Percentiles rank a stretch among this genome's conserved stretches.
phyloP scores from a whole-genome alignment of 306 rosid species.

The Castanea crenata region DNA sequence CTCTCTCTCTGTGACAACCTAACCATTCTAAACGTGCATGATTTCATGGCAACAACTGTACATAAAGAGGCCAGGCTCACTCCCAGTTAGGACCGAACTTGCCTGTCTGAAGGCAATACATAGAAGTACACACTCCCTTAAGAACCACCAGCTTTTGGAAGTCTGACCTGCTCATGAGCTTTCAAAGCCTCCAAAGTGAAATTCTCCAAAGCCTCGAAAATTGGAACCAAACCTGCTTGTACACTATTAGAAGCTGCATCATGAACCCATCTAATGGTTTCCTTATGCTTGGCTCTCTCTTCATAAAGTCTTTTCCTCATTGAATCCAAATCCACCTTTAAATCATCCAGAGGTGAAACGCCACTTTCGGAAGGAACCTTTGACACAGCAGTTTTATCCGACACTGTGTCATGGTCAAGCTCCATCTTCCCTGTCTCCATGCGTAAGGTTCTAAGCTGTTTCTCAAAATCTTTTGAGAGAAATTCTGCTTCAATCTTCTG shows the following conservation, averaged over 20 bases:
- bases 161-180: slow-evolving; percentile 85
- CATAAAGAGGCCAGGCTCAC: slow-evolving; percentile 10
- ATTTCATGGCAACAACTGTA: slow-evolving; percentile 6
- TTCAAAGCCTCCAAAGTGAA: slow-evolving; percentile 79
- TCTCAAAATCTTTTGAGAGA: slow-evolving; percentile 73
- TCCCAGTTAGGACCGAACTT: neutral
- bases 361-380: slow-evolving; percentile 63
- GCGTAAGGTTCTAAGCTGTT: slow-evolving; percentile 58
- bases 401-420: slow-evolving; percentile 44
- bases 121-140: neutral
- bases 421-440: slow-evolving; percentile 49
- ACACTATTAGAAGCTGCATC: slow-evolving; percentile 77
- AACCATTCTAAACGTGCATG: slow-evolving; percentile 24
- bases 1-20: slow-evolving; percentile 18
- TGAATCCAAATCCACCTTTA: slow-evolving; percentile 83
- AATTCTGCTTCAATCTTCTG: slow-evolving; percentile 76
- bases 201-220: slow-evolving; percentile 75
- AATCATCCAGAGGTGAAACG: slow-evolving; percentile 83
- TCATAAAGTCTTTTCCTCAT: slow-evolving; percentile 69
- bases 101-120: neutral
- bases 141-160: slow-evolving; percentile 32
- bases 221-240: slow-evolving; percentile 83
- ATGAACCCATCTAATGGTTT: slow-evolving; percentile 66
- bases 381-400: slow-evolving; percentile 46
- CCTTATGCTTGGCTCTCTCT: slow-evolving; percentile 77